Evolutionary conservation across 1,139 yeast genomes (phyloP).

Genomic region (Hyphopichia fennica): DNA sequence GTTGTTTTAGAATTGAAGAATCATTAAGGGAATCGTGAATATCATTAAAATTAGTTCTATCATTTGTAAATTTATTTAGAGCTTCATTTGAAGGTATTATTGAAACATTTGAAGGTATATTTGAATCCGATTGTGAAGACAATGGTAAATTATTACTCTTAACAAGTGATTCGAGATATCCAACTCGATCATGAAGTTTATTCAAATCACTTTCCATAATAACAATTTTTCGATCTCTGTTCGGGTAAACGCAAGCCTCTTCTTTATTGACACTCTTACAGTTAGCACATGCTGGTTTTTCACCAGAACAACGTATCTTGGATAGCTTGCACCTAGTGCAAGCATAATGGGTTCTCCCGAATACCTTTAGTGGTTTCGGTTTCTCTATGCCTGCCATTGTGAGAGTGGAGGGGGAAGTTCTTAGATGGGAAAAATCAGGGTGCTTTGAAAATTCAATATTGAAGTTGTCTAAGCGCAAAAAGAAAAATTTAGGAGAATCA

Average conservation of each 20-base stretch:
- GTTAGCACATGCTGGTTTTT: constrained; percentile 40
- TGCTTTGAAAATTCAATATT: no score
- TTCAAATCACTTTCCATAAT: constrained; percentile 52
- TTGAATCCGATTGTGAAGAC: not conserved
- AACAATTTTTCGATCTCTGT: constrained; percentile 50
- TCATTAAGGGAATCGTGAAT: not conserved
- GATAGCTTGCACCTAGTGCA: constrained; percentile 40
- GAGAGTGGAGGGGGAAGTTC: not conserved
- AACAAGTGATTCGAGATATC: constrained; percentile 25
- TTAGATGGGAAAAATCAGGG: no score
- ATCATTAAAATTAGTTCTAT: not conserved
- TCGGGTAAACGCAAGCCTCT: constrained; percentile 46
- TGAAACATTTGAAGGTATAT: not conserved
- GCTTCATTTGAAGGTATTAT: not conserved
- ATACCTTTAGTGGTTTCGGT: constrained; percentile 42
- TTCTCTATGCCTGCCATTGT: constrained; percentile 12
- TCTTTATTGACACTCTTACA: constrained; percentile 35
- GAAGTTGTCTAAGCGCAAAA: no score
- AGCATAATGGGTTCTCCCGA: constrained; percentile 43
- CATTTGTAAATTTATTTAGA: not conserved
- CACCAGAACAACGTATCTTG: constrained; percentile 47
- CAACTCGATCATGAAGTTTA: constrained; percentile 41
- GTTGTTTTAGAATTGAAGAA: constrained; percentile 3
- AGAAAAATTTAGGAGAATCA: no score
- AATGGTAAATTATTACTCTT: not conserved